A percentile compares a stretch with the other conserved stretches of the same genome.
Conservation (phyloP, 345 rosid species). For the Aethionema arabicum region DNA sequence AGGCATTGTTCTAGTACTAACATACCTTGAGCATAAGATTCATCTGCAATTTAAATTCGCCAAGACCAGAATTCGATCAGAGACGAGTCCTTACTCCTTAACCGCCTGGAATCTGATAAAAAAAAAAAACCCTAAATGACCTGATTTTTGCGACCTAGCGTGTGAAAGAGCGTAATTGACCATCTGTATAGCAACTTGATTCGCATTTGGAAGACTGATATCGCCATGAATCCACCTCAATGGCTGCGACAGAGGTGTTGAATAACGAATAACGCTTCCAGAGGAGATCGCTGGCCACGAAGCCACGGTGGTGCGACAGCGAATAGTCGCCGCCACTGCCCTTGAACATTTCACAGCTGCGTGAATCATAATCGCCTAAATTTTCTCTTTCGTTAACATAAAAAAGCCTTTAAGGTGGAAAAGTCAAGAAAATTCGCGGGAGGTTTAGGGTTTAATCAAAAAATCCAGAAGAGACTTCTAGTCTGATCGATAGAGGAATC, state of each 20-base stretch:
- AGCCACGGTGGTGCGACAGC: slow-evolving; percentile 18
- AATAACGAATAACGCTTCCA: slow-evolving; percentile 17
- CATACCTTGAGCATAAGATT: slow-evolving; percentile 76
- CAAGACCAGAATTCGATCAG: slow-evolving; percentile 3
- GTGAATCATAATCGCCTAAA: slow-evolving; percentile 47
- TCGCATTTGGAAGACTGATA: slow-evolving; percentile 43
- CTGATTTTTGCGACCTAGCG: slow-evolving; percentile 71
- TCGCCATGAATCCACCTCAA: slow-evolving; percentile 52
- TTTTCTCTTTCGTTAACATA: slow-evolving; percentile 1
- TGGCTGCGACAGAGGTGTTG: slow-evolving; percentile 11
- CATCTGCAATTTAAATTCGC: slow-evolving; percentile 41
- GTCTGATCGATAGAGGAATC: too few species aligned
- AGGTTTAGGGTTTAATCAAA: not conserved
- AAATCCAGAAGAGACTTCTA: not conserved
- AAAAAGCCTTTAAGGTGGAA: slow-evolving; percentile 18
- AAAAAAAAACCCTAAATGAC: slow-evolving; percentile 29
- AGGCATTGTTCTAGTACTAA: slow-evolving; percentile 81
- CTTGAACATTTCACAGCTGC: slow-evolving; percentile 39
- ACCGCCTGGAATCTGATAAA: not conserved
- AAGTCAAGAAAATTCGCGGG: not conserved
- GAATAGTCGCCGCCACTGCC: slow-evolving; percentile 27
- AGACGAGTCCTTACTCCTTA: slow-evolving; percentile 6
- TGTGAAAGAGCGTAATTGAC: slow-evolving; percentile 80
- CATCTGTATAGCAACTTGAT: slow-evolving; percentile 85
- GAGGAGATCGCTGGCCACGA: not conserved